A percentile compares a stretch with the other conserved stretches of the same genome.
Conservation (phyloP, 192 early-diverging fungal species). For the Coemansia sp. region DNA sequence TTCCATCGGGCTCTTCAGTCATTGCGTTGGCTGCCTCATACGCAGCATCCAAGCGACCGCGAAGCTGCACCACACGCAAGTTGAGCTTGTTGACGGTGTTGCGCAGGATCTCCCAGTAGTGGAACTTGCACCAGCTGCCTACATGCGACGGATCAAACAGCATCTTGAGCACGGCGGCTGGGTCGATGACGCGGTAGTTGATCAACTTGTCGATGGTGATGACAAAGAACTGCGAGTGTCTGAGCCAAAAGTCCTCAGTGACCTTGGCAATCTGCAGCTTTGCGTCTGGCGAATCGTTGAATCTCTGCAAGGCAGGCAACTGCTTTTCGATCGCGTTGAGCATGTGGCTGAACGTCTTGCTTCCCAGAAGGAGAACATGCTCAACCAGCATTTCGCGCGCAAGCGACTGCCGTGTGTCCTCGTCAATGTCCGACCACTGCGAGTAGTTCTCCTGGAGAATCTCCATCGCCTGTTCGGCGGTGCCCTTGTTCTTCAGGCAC, state of each 20-base stretch:
- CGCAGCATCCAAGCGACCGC: conserved; percentile 30
- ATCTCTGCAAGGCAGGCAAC: conserved; percentile 42
- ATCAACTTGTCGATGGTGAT: conserved; percentile 93
- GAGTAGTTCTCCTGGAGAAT: conserved; percentile 51
- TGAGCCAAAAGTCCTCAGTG: conserved; percentile 77
- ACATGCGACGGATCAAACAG: conserved; percentile 59
- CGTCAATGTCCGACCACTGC: conserved; percentile 46
- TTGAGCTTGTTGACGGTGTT: conserved; percentile 85
- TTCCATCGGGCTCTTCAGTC: conserved; percentile 15
- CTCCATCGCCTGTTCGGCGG: conserved; percentile 45
- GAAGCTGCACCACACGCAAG: conserved; percentile 64
- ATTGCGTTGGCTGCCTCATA: conserved; percentile 36
- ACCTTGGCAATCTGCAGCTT: conserved; percentile 68
- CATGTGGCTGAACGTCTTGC: conserved; percentile 92
- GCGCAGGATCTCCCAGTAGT: conserved; percentile 83
- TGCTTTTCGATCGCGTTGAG: conserved; percentile 89
- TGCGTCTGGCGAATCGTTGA: conserved; percentile 58
- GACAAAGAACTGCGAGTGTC: conserved; percentile 86
- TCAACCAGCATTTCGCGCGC: conserved; percentile 78
- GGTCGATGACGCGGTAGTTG: conserved; percentile 92
- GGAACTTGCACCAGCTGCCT: conserved; percentile 55
- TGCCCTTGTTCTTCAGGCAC: conserved; percentile 51
- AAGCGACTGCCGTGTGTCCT: conserved; percentile 28
- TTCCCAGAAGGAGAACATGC: conserved; percentile 81
- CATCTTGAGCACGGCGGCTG: conserved; percentile 76